Conservation (phyloP, 2,329 filamentous ascomycete species). For the Colletotrichum costaricense region DNA sequence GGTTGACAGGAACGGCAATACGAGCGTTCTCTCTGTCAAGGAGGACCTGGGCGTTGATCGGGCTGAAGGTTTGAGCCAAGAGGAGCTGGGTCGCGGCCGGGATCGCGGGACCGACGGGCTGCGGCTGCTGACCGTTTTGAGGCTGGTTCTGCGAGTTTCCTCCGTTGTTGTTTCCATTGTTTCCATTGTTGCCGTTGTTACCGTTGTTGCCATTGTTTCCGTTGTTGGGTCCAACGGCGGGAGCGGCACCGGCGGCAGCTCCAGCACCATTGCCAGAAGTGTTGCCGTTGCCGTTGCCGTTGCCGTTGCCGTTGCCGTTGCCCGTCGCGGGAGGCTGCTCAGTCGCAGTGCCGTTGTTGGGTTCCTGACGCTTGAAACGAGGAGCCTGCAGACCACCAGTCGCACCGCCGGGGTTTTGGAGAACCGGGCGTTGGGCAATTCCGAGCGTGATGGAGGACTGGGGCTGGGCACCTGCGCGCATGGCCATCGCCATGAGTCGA, state of each 20-base stretch:
- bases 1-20: conserved; percentile 37
- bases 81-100: conserved; percentile 38
- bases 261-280: conserved; percentile 14
- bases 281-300: neutral
- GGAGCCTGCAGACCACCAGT: conserved; percentile 24
- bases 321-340: neutral
- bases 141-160: neutral
- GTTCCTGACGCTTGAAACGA: conserved; percentile 28
- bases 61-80: conserved; percentile 38
- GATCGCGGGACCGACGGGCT: conserved; percentile 7
- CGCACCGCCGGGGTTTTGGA: conserved; percentile 38
- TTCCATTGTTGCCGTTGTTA: neutral
- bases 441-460: conserved; percentile 37
- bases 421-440: conserved; percentile 38
- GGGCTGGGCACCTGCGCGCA: conserved; percentile 36
- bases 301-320: neutral
- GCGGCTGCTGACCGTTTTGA: neutral
- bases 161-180: neutral
- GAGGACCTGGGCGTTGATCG: conserved; percentile 34
- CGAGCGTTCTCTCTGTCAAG: conserved; percentile 37
- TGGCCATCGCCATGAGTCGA: conserved; percentile 38
- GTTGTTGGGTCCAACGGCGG: conserved; percentile 1
- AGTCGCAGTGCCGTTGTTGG: conserved; percentile 19
- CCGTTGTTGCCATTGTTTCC: conserved; percentile 5
- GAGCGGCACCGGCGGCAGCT: neutral